These are phyloP conservation scores for Maudiozyma barnettii DNA, from an alignment of 805 yeast species.

Conservation along the genomic window DNA sequence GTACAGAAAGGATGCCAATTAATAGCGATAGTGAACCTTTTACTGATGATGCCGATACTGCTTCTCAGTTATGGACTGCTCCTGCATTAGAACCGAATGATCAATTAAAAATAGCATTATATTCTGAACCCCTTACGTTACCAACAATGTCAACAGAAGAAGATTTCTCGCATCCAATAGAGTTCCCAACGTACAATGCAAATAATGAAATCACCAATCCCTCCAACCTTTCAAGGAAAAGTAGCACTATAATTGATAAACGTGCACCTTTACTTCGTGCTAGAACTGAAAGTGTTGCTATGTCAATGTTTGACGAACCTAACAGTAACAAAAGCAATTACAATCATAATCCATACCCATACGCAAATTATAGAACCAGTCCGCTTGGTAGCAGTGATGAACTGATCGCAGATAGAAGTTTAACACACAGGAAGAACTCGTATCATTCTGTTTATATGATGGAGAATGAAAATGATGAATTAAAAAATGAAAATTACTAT, in stretches of 20 bases:
- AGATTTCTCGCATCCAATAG: constrained; percentile 1
- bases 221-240: background rate
- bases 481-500: constrained; percentile 6
- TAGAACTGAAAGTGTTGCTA: constrained; percentile 1
- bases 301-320: constrained; percentile 1
- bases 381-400: background rate
- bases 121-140: background rate
- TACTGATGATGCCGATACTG: constrained; percentile 17
- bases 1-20: background rate
- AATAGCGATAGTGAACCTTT: constrained; percentile 8
- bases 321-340: background rate
- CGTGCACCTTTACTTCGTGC: background rate
- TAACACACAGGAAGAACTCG: constrained; percentile 31
- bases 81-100: constrained; percentile 34
- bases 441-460: constrained; percentile 34
- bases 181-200: background rate
- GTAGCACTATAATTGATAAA: background rate
- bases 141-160: constrained; percentile 1
- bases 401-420: constrained; percentile 9
- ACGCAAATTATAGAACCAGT: background rate
- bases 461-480: constrained; percentile 19
- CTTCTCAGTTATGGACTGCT: constrained; percentile 30
- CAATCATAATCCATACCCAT: background rate
- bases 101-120: constrained; percentile 28
- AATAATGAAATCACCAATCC: background rate